These are phyloP conservation scores for Citrus medica DNA, from an alignment of 345 rosid genomes.

Conservation along the genomic window DNA sequence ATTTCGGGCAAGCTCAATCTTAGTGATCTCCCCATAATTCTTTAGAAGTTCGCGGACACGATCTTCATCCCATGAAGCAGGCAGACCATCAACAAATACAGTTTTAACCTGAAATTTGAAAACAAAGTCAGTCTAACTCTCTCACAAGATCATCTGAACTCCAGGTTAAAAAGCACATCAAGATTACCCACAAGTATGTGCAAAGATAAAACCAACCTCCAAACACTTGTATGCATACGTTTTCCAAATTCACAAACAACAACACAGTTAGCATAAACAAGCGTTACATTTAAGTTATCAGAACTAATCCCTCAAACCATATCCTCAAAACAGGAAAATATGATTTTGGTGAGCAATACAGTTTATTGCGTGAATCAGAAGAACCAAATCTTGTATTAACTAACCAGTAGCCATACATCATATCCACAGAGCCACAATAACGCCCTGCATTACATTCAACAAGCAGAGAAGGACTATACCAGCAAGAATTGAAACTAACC, in stretches of 20 bases:
- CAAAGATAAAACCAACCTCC: background rate
- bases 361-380: background rate
- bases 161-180: background rate
- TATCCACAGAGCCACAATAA: background rate
- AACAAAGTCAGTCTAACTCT: conserved; percentile 8
- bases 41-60: conserved; percentile 63
- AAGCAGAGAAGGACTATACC: background rate
- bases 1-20: conserved; percentile 94
- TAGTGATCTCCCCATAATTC: conserved; percentile 76
- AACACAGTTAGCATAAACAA: background rate
- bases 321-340: background rate
- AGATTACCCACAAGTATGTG: background rate
- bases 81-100: conserved; percentile 84
- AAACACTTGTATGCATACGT: background rate
- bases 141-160: background rate
- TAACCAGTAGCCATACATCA: background rate
- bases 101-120: conserved; percentile 70
- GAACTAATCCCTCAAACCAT: background rate
- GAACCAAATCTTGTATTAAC: background rate
- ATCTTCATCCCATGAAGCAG: conserved; percentile 95
- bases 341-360: background rate
- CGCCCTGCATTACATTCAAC: background rate
- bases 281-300: background rate
- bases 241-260: background rate
- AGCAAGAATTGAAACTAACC: background rate